Evolutionary conservation across 768 basidiomycete species (phyloP).

Genomic region (Suillus sp.): DNA sequence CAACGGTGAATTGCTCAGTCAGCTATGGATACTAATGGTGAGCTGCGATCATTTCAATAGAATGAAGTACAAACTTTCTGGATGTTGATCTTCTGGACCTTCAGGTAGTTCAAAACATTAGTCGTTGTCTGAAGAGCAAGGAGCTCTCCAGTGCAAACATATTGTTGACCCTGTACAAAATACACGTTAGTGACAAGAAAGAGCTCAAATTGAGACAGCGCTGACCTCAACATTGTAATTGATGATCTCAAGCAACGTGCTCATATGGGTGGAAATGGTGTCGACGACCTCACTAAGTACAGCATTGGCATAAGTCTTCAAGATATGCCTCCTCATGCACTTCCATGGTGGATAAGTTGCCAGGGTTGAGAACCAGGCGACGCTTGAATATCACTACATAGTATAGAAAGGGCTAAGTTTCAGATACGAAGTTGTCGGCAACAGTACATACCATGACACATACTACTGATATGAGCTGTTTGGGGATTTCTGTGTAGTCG

Average conservation of each 20-base stretch:
- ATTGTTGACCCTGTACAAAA: slow-evolving; percentile 78
- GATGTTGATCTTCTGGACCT: slow-evolving; percentile 94
- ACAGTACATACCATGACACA: no score
- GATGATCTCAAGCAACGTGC: slow-evolving; percentile 94
- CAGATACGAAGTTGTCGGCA: no score
- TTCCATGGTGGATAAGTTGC: no score
- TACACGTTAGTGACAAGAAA: slow-evolving; percentile 10
- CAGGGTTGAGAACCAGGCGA: no score
- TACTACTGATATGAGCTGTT: no score
- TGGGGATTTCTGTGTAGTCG: no score
- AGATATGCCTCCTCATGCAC: no score
- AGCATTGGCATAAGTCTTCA: slow-evolving; percentile 90
- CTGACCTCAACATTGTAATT: slow-evolving; percentile 92
- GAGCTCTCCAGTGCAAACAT: no score
- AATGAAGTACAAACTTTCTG: slow-evolving; percentile 56
- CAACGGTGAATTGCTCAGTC: slow-evolving; percentile 83
- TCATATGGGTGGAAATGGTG: slow-evolving; percentile 73
- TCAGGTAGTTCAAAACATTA: slow-evolving; percentile 95
- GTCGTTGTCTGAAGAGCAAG: slow-evolving; percentile 92
- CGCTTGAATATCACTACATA: no score
- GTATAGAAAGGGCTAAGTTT: no score
- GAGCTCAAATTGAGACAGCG: slow-evolving; percentile 3
- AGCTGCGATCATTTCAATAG: background rate
- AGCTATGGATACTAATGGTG: slow-evolving; percentile 56
- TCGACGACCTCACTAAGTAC: slow-evolving; percentile 98